Base-by-base conservation (phyloP, 805 yeast genomes). In the Nakazawaea ishiwadae region DNA sequence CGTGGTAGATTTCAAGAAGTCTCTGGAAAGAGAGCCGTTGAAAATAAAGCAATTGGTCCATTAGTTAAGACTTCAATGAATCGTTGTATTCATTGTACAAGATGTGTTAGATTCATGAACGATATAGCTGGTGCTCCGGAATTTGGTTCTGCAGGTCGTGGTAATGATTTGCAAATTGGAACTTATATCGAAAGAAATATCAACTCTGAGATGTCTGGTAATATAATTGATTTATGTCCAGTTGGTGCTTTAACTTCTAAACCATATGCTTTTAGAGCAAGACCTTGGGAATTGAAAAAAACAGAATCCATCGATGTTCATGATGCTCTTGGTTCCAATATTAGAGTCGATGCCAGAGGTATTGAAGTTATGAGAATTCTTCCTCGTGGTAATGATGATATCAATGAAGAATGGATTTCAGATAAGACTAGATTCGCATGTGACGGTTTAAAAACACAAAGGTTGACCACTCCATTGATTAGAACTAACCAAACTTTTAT, bases 71-170 rank as follows among this genome's bases (percentile, higher is more conserved):
- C 96, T 32, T 81, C 89, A 34, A 86, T 86, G 96, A 86, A 87
- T 69, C 76, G 96, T 62, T 86, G 96, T 66, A 86, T 86, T 56
- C 96, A 86, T 64, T 86, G 96, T 69, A 86, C 96, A 23, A 75
- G 96, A 59, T 86, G 96, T 71, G 89, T 86, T 17, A 78, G 96
- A 56, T 86, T 86, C 66, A 71, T 89, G 71, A 86, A 87, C 63
- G 95, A 86, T 58, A 83, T 86, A 48, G 96, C 96, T 30, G 96
- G 96, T 49, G 93, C 95, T 30, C 88, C 95, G 14, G 96, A 87
- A 64, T 77, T 86, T 48, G 96, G 96, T 52, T 77, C 91, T 44
- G 60, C 90, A 31, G 96, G 95, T 47, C 82, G 96, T 65, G 96
- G 96, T 56, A 86, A 86, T 62, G 95, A 86, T 57, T 75, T 87